Evolutionary conservation across 176 grass and related monocot genomes (phyloP).

Genomic region (Coix lacrymajobi): DNA sequence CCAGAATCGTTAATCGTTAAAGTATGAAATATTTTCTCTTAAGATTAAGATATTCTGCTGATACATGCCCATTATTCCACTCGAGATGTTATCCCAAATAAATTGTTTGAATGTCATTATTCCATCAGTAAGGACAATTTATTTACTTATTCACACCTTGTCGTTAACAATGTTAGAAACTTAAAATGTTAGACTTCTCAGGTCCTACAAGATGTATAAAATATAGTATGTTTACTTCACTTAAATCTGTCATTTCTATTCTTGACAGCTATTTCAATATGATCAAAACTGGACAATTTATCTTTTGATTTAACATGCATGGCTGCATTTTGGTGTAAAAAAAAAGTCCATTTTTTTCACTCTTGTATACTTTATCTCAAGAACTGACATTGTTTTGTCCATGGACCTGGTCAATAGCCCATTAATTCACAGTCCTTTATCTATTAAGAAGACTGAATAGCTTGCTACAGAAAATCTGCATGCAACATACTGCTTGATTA

Average conservation of each 20-base stretch:
- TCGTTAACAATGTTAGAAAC: neutral
- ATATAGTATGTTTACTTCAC: neutral
- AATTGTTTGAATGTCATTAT: neutral
- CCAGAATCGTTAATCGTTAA: neutral
- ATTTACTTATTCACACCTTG: neutral
- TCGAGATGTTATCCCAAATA: neutral
- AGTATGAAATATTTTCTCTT: neutral
- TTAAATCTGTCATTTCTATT: neutral
- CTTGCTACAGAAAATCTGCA: neutral
- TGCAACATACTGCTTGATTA: neutral
- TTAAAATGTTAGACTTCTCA: neutral
- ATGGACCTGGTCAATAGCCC: constrained; percentile 16
- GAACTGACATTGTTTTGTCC: constrained; percentile 2
- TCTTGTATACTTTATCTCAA: neutral
- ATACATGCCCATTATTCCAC: neutral
- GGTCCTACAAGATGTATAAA: neutral
- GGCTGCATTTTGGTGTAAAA: no score
- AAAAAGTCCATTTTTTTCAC: no score
- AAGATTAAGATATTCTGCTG: neutral
- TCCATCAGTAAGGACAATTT: neutral
- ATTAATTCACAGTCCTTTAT: no score
- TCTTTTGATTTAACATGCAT: neutral
- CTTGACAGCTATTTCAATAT: neutral
- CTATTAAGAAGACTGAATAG: no score
- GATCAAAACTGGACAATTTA: neutral